Conservation (phyloP, 139 green algal genomes). For the Coccomyxa sp. region DNA sequence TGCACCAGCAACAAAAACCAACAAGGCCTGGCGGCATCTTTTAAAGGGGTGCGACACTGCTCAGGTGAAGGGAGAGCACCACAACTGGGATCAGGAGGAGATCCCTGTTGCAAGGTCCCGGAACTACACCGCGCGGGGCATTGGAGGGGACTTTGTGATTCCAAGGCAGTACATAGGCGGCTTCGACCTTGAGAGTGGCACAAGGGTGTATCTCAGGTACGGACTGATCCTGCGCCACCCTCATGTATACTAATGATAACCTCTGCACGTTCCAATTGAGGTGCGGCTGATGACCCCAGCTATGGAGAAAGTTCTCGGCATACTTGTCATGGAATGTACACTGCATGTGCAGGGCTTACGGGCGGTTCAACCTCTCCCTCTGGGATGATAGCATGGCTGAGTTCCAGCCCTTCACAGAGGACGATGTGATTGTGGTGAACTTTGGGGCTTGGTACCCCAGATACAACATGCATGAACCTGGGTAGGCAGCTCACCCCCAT, state of each 20-base stretch:
- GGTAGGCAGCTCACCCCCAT: neutral
- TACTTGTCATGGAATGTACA: neutral
- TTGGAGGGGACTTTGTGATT: neutral
- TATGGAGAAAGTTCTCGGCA: neutral
- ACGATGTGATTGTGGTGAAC: neutral
- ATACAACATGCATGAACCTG: neutral
- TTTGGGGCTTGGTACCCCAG: neutral
- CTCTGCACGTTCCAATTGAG: neutral
- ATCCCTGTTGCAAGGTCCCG: neutral
- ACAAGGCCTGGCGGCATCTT: neutral
- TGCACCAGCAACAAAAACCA: neutral
- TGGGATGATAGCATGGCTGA: neutral
- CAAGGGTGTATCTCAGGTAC: neutral
- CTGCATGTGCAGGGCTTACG: neutral
- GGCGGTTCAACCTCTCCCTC: neutral
- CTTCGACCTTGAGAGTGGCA: neutral
- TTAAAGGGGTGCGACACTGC: neutral
- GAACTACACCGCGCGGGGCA: neutral
- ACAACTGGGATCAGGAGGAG: neutral
- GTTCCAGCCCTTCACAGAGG: neutral
- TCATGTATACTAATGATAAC: neutral
- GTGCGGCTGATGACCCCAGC: neutral
- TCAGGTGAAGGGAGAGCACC: neutral
- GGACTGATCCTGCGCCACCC: too few relatives aligned
- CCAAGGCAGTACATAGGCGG: neutral